Percentiles rank a stretch among this genome's conserved stretches.
These are phyloP conservation scores for Aspergillus sclerotialis DNA, from an alignment of 2,329 filamentous ascomycete genomes.

Conservation along the genomic window DNA sequence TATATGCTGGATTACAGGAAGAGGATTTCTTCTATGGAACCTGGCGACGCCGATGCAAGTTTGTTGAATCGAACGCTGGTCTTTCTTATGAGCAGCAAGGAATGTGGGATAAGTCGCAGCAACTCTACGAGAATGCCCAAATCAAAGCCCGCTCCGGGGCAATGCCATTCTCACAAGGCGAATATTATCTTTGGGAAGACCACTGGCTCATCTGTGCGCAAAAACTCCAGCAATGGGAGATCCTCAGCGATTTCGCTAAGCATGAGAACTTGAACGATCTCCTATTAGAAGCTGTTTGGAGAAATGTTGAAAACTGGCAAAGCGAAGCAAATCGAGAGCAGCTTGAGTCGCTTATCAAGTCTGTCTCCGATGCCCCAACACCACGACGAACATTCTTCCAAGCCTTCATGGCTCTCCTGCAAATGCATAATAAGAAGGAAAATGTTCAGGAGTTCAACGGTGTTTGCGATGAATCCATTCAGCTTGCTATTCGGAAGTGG, in stretches of 20 bases:
- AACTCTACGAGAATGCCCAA: constrained; percentile 92
- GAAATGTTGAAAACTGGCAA: constrained; percentile 91
- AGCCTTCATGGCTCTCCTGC: constrained; percentile 93
- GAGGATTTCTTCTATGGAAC: constrained; percentile 97
- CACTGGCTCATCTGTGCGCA: constrained; percentile 97
- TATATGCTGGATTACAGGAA: constrained; percentile 85
- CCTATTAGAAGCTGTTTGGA: constrained; percentile 90
- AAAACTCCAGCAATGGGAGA: constrained; percentile 98
- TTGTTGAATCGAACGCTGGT: constrained; percentile 94
- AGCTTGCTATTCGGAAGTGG: constrained; percentile 96
- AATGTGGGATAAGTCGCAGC: constrained; percentile 98
- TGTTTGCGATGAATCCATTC: constrained; percentile 92
- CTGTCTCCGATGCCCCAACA: constrained; percentile 94
- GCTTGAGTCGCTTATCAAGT: constrained; percentile 88
- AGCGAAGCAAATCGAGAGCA: constrained; percentile 79
- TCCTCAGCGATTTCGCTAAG: constrained; percentile 94
- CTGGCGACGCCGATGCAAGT: constrained; percentile 90
- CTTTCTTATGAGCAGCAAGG: constrained; percentile 98
- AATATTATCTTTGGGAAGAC: constrained; percentile 99
- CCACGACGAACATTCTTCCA: constrained; percentile 94
- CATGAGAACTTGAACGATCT: constrained; percentile 98
- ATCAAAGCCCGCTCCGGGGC: constrained; percentile 94
- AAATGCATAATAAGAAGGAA: constrained; percentile 86
- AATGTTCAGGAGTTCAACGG: constrained; percentile 72
- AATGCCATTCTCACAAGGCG: constrained; percentile 90